These are phyloP conservation scores for Dissophora ornata DNA, from an alignment of 192 early-diverging fungal species.

Conservation along the genomic window DNA sequence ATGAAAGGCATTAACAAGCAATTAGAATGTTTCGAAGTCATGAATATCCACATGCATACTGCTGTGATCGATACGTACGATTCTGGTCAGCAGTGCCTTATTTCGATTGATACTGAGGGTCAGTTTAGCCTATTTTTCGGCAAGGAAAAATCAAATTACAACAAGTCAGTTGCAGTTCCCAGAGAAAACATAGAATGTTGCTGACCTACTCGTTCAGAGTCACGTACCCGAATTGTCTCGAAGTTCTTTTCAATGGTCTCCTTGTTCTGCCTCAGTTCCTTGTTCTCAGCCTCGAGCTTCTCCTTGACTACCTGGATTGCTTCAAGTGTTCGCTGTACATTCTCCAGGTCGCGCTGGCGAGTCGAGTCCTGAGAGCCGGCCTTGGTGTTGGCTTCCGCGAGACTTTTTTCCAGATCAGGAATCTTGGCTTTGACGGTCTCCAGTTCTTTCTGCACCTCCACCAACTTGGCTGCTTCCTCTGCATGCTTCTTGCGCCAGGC, in stretches of 20 bases:
- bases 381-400: conserved; percentile 49
- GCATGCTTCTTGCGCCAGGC: conserved; percentile 28
- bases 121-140: not conserved
- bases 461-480: conserved; percentile 29
- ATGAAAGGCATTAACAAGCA: no score
- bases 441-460: conserved; percentile 31
- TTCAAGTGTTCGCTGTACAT: conserved; percentile 16
- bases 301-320: conserved; percentile 10
- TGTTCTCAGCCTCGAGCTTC: conserved; percentile 21
- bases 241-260: conserved; percentile 23
- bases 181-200: no score
- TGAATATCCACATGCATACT: no score
- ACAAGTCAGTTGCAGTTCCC: no score
- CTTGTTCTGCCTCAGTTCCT: conserved; percentile 19
- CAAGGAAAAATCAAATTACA: no score
- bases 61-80: no score
- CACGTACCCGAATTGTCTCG: conserved; percentile 26
- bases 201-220: not conserved
- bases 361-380: conserved; percentile 22
- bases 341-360: conserved; percentile 9
- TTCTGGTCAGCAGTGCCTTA: not conserved
- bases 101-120: conserved; percentile 9
- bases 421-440: conserved; percentile 35
- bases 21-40: no score
- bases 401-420: conserved; percentile 52